phyloP scores from a whole-genome alignment of 768 basidiomycete genomes.

The Pleurotus citrinopileatus region DNA sequence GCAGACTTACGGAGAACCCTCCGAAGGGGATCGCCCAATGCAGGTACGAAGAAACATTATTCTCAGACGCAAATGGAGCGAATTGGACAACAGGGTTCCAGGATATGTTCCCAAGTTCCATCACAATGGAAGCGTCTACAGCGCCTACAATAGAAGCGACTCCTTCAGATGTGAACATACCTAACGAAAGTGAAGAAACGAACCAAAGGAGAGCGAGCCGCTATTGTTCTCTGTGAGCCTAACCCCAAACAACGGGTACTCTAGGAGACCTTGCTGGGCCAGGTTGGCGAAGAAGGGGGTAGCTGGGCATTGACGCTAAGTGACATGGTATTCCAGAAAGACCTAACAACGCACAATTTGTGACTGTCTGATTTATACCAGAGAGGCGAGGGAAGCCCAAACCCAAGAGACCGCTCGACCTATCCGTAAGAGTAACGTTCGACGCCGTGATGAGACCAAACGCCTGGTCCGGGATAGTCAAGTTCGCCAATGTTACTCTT shows the following conservation, averaged over 20 bases:
- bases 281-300: constrained; percentile 66
- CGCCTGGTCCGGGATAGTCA: constrained; percentile 58
- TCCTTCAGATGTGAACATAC: not conserved
- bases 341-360: constrained; percentile 34
- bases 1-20: constrained; percentile 45
- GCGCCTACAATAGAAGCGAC: constrained; percentile 49
- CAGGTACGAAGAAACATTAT: constrained; percentile 65
- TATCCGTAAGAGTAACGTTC: constrained; percentile 59
- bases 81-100: constrained; percentile 81
- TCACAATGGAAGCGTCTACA: constrained; percentile 67
- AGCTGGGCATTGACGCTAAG: constrained; percentile 37
- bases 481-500: constrained; percentile 53
- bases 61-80: constrained; percentile 55
- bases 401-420: constrained; percentile 71
- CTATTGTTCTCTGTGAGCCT: constrained; percentile 55
- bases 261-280: constrained; percentile 58
- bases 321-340: not conserved
- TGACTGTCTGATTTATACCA: constrained; percentile 40
- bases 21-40: constrained; percentile 71
- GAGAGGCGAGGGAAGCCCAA: constrained; percentile 77
- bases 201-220: constrained; percentile 68
- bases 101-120: constrained; percentile 52
- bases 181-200: constrained; percentile 4
- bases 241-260: constrained; percentile 77
- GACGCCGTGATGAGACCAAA: constrained; percentile 69